phyloP scores from a whole-genome alignment of 2,329 filamentous ascomycete genomes.

The Fusarium praegraminearum region DNA sequence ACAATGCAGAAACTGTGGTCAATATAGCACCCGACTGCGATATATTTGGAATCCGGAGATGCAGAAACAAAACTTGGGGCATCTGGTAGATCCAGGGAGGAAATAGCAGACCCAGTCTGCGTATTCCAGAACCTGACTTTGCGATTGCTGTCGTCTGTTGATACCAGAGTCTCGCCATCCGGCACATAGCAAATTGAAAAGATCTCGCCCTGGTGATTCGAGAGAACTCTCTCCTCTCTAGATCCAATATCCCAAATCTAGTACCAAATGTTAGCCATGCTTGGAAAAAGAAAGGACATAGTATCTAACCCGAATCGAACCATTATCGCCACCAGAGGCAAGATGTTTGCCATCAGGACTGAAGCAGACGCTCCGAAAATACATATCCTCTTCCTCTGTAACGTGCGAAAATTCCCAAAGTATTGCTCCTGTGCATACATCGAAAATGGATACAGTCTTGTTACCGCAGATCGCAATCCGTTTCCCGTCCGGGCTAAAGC shows the following conservation, averaged over 20 bases:
- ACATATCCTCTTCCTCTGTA: accelerated
- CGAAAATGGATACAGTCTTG: neutral
- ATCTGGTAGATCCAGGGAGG: neutral
- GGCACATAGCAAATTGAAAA: neutral
- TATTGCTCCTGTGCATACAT: neutral
- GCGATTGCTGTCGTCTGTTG: neutral
- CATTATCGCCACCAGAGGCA: neutral
- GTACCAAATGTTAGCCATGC: neutral
- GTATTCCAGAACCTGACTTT: neutral
- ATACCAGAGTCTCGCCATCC: neutral
- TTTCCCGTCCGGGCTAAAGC: neutral
- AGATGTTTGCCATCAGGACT: neutral
- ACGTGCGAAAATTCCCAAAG: neutral
- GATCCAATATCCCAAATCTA: neutral
- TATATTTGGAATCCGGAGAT: neutral
- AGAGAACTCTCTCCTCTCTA: neutral
- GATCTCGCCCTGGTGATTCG: neutral
- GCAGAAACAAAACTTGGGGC: neutral
- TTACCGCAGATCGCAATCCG: neutral
- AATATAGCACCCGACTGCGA: neutral
- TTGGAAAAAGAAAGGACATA: neutral
- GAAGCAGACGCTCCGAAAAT: neutral
- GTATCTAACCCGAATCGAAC: neutral
- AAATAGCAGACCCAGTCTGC: neutral
- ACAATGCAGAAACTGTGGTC: neutral